Evolutionary conservation across 768 basidiomycete species (phyloP).

Genomic region (Phlebiopsis flavidoalba): DNA sequence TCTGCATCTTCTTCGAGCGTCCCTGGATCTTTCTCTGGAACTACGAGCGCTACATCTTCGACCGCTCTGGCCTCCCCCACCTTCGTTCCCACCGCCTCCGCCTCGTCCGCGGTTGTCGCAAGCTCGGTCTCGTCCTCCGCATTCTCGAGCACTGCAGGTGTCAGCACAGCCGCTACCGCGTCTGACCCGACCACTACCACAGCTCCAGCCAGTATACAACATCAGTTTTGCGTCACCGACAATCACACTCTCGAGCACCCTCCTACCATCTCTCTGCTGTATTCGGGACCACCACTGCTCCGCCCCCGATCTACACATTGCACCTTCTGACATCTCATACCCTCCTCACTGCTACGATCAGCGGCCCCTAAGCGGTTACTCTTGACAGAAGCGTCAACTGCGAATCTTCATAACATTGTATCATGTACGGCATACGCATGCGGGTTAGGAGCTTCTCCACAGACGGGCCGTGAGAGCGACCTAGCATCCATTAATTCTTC

Average conservation of each 20-base stretch:
- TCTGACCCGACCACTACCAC: background rate
- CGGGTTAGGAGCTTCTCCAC: background rate
- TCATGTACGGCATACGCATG: background rate
- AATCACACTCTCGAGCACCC: background rate
- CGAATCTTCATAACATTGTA: background rate
- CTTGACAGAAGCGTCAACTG: background rate
- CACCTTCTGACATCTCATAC: slow-evolving; percentile 6
- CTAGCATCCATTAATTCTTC: background rate
- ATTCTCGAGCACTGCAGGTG: background rate
- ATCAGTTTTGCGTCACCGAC: background rate
- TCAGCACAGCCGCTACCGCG: background rate
- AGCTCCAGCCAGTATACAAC: background rate
- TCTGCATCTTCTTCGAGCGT: background rate
- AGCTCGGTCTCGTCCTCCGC: background rate
- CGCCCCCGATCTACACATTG: background rate
- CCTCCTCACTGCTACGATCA: slow-evolving; percentile 6
- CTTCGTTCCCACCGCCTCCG: background rate
- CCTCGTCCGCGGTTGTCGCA: background rate
- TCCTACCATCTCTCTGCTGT: background rate
- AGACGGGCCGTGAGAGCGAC: background rate
- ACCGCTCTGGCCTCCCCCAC: background rate
- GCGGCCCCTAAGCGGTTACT: background rate
- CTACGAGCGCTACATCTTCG: background rate
- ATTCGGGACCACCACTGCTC: background rate
- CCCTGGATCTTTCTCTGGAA: background rate